Conservation (phyloP, 2,329 filamentous ascomycete genomes). For the Stachybotrys chartarum region DNA sequence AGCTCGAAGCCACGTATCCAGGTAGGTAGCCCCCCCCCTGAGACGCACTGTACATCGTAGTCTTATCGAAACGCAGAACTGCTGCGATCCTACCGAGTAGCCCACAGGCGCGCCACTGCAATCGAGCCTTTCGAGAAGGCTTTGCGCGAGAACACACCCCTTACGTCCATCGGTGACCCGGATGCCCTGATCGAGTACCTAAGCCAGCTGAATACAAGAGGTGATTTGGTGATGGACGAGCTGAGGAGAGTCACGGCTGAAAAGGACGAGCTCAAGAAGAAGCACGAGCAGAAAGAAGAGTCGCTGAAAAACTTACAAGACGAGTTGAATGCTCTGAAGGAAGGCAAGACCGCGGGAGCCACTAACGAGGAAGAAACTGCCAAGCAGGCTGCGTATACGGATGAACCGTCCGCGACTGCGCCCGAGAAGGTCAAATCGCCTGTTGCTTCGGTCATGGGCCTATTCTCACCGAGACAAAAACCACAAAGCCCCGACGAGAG, state of each 20-base stretch:
- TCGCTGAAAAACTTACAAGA: constrained; percentile 54
- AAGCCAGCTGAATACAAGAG: constrained; percentile 75
- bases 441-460: constrained; percentile 37
- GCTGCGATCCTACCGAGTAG: constrained; percentile 83
- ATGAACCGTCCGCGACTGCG: constrained; percentile 4
- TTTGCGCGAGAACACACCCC: constrained; percentile 83
- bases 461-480: constrained; percentile 43
- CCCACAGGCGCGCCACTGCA: constrained; percentile 75
- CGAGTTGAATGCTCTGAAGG: constrained; percentile 49
- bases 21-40: constrained; percentile 40
- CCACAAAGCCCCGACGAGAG: constrained; percentile 21
- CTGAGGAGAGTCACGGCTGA: constrained; percentile 80
- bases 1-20: constrained; percentile 79
- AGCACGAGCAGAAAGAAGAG: constrained; percentile 61
- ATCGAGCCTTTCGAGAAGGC: constrained; percentile 93
- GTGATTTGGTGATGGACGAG: constrained; percentile 91
- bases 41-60: not conserved
- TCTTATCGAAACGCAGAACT: constrained; percentile 50
- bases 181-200: constrained; percentile 83
- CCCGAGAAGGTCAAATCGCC: constrained; percentile 34
- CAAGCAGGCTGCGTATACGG: constrained; percentile 21
- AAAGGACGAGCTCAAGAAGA: constrained; percentile 72
- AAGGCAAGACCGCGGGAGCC: constrained; percentile 17
- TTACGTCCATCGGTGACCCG: constrained; percentile 82
- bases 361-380: constrained; percentile 22